A percentile compares a stretch with the other conserved stretches of the same genome.
Conservation (phyloP, 257 asterid species). For the Rehmannia glutinosa region DNA sequence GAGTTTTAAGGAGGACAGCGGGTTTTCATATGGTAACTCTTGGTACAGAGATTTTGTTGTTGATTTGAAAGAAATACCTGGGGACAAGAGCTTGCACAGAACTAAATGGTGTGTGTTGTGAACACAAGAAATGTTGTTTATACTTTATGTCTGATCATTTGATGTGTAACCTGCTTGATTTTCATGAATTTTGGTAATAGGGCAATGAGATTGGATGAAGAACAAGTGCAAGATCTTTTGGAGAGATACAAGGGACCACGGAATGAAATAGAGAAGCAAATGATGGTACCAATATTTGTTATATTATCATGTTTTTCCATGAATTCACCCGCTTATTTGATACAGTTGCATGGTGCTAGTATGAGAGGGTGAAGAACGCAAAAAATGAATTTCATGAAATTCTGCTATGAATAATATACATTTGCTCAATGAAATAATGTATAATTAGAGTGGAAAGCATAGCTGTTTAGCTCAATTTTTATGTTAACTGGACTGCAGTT, state of each 20-base stretch:
- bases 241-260: constrained; percentile 74
- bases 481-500: neutral
- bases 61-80: constrained; percentile 87
- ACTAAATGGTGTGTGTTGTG: constrained; percentile 75
- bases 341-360: constrained; percentile 3
- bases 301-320: neutral
- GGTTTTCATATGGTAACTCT: constrained; percentile 24
- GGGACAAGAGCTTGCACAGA: constrained; percentile 73
- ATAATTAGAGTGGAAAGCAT: neutral
- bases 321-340: constrained; percentile 1
- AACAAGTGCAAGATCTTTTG: constrained; percentile 49
- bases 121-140: constrained; percentile 6
- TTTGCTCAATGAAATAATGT: neutral
- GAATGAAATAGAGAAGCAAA: constrained; percentile 79
- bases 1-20: constrained; percentile 61
- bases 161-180: constrained; percentile 12
- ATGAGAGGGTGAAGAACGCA: constrained; percentile 1
- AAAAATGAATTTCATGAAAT: neutral
- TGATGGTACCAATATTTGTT: constrained; percentile 44
- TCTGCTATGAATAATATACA: neutral
- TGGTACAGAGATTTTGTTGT: constrained; percentile 65
- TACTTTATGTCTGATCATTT: constrained; percentile 7
- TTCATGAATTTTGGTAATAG: constrained; percentile 34
- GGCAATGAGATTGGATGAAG: constrained; percentile 71
- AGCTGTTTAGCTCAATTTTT: neutral